phyloP scores from a whole-genome alignment of 352 stramenopile genomes.

The Phytophthora fragariaefolia region DNA sequence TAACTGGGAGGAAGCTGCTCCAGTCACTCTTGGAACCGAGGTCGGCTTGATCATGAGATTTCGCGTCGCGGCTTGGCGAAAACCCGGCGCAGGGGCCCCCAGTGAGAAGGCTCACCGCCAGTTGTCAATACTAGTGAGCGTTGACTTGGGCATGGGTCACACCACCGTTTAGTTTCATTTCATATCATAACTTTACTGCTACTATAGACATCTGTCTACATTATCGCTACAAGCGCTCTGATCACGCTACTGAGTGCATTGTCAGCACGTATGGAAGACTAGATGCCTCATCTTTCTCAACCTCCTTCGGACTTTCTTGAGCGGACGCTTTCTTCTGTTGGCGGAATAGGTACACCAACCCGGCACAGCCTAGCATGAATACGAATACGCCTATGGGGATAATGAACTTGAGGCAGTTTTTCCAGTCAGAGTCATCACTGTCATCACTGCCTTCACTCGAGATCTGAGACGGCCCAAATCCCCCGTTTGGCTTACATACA shows the following conservation, averaged over 20 bases:
- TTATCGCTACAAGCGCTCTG: background rate
- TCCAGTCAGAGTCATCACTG: slow-evolving; percentile 15
- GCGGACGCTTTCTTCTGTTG: slow-evolving; percentile 45
- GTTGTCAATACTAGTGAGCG: no score
- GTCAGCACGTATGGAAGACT: slow-evolving; percentile 63
- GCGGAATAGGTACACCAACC: slow-evolving; percentile 52
- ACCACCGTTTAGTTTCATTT: no score
- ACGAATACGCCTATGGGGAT: slow-evolving; percentile 48
- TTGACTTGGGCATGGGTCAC: no score
- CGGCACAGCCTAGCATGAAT: slow-evolving; percentile 52
- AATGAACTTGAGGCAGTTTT: slow-evolving; percentile 38
- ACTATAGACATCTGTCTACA: no score
- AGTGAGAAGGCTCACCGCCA: slow-evolving; percentile 18
- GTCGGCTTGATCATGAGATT: background rate
- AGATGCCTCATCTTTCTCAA: slow-evolving; percentile 56
- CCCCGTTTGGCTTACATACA: slow-evolving; percentile 25
- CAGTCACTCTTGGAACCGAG: background rate
- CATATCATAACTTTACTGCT: background rate
- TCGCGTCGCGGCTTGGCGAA: background rate
- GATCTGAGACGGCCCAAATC: background rate
- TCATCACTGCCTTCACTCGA: slow-evolving; percentile 7
- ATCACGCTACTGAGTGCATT: slow-evolving; percentile 25
- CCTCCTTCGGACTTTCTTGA: slow-evolving; percentile 45
- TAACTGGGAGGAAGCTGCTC: slow-evolving; percentile 22
- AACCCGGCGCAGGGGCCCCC: slow-evolving; percentile 15